Evolutionary conservation across 1,139 yeast genomes (phyloP), one percentile per base, ranked within the genome.

Genomic region (Zygoascus sp.): DNA sequence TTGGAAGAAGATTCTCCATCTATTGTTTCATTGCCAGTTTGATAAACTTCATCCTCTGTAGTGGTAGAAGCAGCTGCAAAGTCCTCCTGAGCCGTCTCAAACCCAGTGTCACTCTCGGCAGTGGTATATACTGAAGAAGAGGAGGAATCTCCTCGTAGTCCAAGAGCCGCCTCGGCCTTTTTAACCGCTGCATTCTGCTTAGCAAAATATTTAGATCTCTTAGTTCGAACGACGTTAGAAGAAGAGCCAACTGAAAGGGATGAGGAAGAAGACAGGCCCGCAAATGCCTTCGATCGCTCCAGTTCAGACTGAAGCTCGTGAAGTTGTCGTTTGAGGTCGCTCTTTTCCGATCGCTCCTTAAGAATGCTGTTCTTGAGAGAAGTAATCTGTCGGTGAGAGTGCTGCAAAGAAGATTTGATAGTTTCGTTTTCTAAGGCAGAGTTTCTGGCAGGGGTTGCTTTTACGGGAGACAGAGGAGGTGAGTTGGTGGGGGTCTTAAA

Each of bases 341-440:
- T 40, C 51, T 66, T 66, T 45, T 67, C 72, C n/a, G 58, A 42
- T 37, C 66, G 61, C 42, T 68, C 73, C 42, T 60, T 59, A 27
- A 59, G 56, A 9, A 65, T 49, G 11, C 62, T 54, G 35, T 51
- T 57, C 21, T 63, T 56, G 38, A 63, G 51, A n/a, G 53, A 58
- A 20, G 56, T 51, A 40, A 66, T 57, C 50, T 59, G 56, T 51
- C 76, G 73, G 57, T 82, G 81, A 3, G 92, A 84, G 62, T 78
- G 86, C 22, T 73, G 73, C 55, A 87, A 70, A 11, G 86, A 81
- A 0, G 86, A 76, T 54, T 76, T 73, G 55, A 84, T 68, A 0
- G 90, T 81, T 58, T 86, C 90, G 5, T 77, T 68, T 60, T 85
- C 90, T 41, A 83, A 67, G 13, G 74, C 78, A 1, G 76, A 68